Evolutionary conservation across 2,329 filamentous ascomycete species (phyloP), one percentile per base, ranked within the genome.

Genomic region (Claviceps sp.): DNA sequence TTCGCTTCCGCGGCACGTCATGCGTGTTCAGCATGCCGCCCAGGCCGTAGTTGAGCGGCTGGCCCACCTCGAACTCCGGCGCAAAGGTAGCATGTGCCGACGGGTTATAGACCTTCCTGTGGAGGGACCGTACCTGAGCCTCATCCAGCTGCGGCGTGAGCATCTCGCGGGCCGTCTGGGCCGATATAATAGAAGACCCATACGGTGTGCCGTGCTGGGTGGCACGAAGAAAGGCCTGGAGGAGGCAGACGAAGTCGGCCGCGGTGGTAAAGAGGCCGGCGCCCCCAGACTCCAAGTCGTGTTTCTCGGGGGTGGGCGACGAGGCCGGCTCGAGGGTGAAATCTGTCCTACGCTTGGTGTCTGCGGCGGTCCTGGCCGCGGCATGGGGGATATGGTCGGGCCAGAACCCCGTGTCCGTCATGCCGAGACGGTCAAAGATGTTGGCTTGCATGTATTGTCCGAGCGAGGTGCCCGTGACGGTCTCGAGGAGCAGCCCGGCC

Each of bases 401-500:
- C 59, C 62, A 65, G 59, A 73, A 72, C 4, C 60, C 64, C 7
- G 69, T 67, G 51, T 68, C 63, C 4, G 46, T 42, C 58, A 72
- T 68, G 13, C 60, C 63, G 13, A 71, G 59, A 1, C 66, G 68
- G 3, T 54, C 54, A n/a, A 70, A 66, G 16, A 73, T 58, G 58
- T 70, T 57, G 47, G 60, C 49, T 37, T 63, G 56, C 63, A 71
- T 67, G 61, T 70, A 72, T 5, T 56, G 58, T 0, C 64, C 64
- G 3, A 78, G 60, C 0, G 54, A 56, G 50, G 63, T 56, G 6
- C 66, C 66, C 0, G 68, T 70, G 4, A 72, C 45, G 4, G 59
- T 60, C 58, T 75, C 70, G 4, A 78, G 60, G 1, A 70, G 61
- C 5, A 69, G 54, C 3, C 72, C 74, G 0, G 70, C 74, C 67